Percentiles rank a stretch among this genome's conserved stretches.
phyloP scores from a whole-genome alignment of 192 early-diverging fungal genomes.

The Chytriomyces sp. region DNA sequence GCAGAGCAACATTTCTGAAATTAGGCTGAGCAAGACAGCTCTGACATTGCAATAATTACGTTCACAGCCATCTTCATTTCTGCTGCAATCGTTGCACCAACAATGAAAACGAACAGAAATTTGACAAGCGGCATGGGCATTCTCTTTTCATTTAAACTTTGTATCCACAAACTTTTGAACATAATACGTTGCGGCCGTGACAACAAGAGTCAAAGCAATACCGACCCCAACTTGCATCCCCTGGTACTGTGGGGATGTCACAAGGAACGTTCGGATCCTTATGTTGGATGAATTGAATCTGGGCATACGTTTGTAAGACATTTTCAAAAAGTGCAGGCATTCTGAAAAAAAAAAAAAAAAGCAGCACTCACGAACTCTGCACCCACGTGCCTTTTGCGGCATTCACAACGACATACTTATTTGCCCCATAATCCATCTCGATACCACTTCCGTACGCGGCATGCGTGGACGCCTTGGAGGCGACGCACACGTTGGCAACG shows the following conservation, averaged over 20 bases:
- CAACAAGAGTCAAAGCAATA: slow-evolving; percentile 30
- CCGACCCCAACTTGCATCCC: slow-evolving; percentile 48
- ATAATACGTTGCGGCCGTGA: slow-evolving; percentile 18
- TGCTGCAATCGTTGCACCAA: too few relatives aligned
- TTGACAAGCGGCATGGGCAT: too few relatives aligned
- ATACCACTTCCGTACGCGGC: slow-evolving; percentile 58
- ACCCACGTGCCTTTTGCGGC: slow-evolving; percentile 50
- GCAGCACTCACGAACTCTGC: slow-evolving; percentile 33
- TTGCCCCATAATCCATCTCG: slow-evolving; percentile 45
- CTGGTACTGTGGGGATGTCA: slow-evolving; percentile 38
- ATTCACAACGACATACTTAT: slow-evolving; percentile 51
- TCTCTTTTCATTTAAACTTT: slow-evolving; percentile 27
- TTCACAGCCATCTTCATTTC: too few relatives aligned
- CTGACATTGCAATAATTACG: too few relatives aligned
- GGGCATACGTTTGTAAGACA: neutral
- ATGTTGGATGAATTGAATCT: slow-evolving; percentile 19
- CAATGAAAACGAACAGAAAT: too few relatives aligned
- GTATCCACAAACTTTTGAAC: slow-evolving; percentile 27
- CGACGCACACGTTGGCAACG: slow-evolving; percentile 40
- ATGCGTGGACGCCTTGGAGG: slow-evolving; percentile 42
- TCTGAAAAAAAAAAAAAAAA: neutral
- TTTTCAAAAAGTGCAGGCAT: neutral
- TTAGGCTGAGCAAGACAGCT: too few relatives aligned
- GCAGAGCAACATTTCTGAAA: too few relatives aligned
- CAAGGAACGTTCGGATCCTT: slow-evolving; percentile 46